Evolutionary conservation across 192 early-diverging fungal species (phyloP).

Genomic region (Coemansia sp.): DNA sequence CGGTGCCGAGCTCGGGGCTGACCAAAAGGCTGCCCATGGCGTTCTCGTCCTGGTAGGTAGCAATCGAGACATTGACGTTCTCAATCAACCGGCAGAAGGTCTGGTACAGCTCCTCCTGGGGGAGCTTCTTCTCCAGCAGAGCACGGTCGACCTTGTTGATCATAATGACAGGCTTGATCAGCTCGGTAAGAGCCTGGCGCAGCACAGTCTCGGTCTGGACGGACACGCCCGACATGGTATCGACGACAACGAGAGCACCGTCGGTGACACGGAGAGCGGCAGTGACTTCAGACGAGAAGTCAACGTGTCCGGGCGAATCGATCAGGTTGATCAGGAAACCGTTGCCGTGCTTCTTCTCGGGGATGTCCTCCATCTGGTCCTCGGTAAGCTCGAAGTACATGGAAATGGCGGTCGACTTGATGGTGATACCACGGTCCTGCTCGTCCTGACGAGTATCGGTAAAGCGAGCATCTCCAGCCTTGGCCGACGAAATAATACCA

Average conservation of each 20-base stretch:
- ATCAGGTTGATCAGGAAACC: conserved; percentile 99
- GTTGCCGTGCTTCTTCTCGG: conserved; percentile 81
- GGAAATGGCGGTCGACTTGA: conserved; percentile 98
- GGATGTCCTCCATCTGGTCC: conserved; percentile 81
- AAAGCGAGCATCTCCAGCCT: conserved; percentile 94
- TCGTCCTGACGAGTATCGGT: conserved; percentile 97
- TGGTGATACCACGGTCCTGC: conserved; percentile 99
- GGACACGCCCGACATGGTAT: conserved; percentile 95
- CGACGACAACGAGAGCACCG: conserved; percentile 97
- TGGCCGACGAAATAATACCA: conserved; percentile 96
- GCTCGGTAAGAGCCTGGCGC: conserved; percentile 94
- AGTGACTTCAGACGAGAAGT: conserved; percentile 98
- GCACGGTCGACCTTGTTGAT: conserved; percentile 99
- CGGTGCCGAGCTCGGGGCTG: conserved; percentile 91
- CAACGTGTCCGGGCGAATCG: conserved; percentile 98
- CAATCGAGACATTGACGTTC: conserved; percentile 94
- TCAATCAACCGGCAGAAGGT: conserved; percentile 95
- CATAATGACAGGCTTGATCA: conserved; percentile 96
- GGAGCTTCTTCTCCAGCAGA: conserved; percentile 91
- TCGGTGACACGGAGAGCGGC: conserved; percentile 98
- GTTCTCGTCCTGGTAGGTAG: conserved; percentile 83
- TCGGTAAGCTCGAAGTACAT: conserved; percentile 91
- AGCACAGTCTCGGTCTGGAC: conserved; percentile 98
- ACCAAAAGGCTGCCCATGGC: conserved; percentile 86
- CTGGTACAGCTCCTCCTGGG: conserved; percentile 91